Evolutionary conservation across 2,329 filamentous ascomycete genomes (phyloP), one percentile per base, ranked within the genome.

Genomic region (Fusarium anguioides): DNA sequence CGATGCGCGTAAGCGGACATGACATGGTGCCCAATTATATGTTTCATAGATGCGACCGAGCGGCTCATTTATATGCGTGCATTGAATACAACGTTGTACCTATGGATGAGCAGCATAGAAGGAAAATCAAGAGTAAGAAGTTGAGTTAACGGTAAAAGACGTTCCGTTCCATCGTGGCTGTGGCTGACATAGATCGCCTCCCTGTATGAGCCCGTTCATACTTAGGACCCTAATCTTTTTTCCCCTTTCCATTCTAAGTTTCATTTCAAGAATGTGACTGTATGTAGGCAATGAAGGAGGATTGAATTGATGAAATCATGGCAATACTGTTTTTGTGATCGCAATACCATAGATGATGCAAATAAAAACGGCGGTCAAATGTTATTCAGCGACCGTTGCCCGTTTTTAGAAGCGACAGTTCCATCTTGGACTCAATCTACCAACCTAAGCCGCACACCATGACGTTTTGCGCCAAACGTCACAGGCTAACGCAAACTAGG

Each of bases 391-490:
- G 27, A 33, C 39, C 47, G 39, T 68, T 68, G 52, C 50, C 59
- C 45, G 42, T 64, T 67, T 61, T 42, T 48, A 55, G 49, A 45
- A 51, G 20, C 39, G 41, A 46, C 53, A 64, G 41, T 36, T 64
- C 60, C 35, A 63, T 63, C 54, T 68, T 50, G 47, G 60, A 37
- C 44, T 54, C 51, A 57, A 68, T 50, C 60, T 65, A 54, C 50
- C 51, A 57, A 68, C 48, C 60, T 65, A 54, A 68, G 65, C 65
- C 65, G 65, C 65, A 68, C 62, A 40, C 65, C 60, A 68, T 68
- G 65, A 69, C 65, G 65, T 69, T 62, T 60, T 65, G 44, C 35
- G 41, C 59, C 40, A 63, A 51, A 60, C 57, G 31, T 42, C 48
- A 51, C 20, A 48, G 51, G 46, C 56, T 68, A 68, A 46, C 21